Base-by-base conservation (phyloP, 1,139 yeast genomes). In the Spencermartinsiella ligniputridi region DNA sequence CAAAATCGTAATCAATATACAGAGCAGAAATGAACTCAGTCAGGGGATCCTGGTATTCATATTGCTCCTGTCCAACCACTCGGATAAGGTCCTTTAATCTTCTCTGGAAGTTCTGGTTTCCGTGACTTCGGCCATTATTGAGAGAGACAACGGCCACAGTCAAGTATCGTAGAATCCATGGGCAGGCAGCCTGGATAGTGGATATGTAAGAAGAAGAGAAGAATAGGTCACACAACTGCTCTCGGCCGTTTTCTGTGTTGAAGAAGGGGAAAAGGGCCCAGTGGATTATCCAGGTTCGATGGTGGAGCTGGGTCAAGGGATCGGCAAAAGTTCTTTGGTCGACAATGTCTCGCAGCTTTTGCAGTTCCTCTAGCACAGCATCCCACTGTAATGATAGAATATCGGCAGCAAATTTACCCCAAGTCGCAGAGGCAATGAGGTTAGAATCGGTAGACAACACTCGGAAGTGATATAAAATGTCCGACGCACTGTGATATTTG, bases 221-320 rank as follows among this genome's bases (percentile, higher is more conserved):
- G 61, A 78, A 77, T 40, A 78, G 59, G 50, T 79, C 84, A 48
- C 73, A 67, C 48, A 79, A 63, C 37, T 70, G 68, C 46, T 76
- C 81, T 40, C 70, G 58, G 19, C 79, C 78, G 47, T 66, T 61
- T 43, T 68, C 71, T 42, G 63, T 61, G 58, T 74, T 75, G 68
- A 77, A 76, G 56, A 75, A 76, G 47, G 80, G 79, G 67, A 78
- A 80, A 44, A 80, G 67, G 2, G 82, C 69, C 79, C 83, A 79
- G 64, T 80, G 85, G 56, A 79, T 74, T 48, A 79, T 67, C 83
- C 85, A 79, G 20, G 81, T 73, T 58, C 83, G 75, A 54, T 76
- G 69, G 59, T 78, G 79, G 44, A 80, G 69, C 64, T 78, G 84
- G 42, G 70, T 71, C 50, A 76, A 62, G 34, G 83, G 77, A 42